These are phyloP conservation scores for Fraxinus cuspidata DNA, from an alignment of 257 asterid species.

Conservation along the genomic window DNA sequence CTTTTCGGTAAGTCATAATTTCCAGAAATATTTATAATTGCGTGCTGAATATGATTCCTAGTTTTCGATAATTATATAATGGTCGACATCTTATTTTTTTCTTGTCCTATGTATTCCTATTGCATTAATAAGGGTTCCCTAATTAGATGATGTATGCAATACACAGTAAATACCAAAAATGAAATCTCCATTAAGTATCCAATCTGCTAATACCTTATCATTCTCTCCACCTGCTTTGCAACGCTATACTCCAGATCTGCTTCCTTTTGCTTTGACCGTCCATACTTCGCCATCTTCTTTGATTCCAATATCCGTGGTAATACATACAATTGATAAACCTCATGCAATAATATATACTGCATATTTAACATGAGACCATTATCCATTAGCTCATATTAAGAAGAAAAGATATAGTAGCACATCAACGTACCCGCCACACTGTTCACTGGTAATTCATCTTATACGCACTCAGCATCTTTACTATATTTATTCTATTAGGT, in stretches of 20 bases:
- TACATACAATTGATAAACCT: slow-evolving; percentile 73
- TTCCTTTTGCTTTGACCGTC: slow-evolving; percentile 91
- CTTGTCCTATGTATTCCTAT: neutral
- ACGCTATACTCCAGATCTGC: slow-evolving; percentile 96
- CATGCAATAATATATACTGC: slow-evolving; percentile 88
- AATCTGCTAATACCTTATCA: slow-evolving; percentile 75
- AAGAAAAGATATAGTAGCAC: neutral
- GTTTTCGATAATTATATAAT: neutral
- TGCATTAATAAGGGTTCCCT: slow-evolving; percentile 14
- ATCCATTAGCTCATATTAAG: slow-evolving; percentile 4
- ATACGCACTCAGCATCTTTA: neutral
- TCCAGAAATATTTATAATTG: slow-evolving; percentile 11
- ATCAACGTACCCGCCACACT: neutral
- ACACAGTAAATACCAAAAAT: slow-evolving; percentile 17
- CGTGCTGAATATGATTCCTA: slow-evolving; percentile 7
- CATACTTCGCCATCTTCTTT: slow-evolving; percentile 95
- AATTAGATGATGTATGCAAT: neutral
- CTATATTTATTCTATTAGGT: neutral
- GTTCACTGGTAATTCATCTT: neutral
- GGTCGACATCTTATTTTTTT: slow-evolving; percentile 2
- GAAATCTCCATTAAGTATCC: slow-evolving; percentile 13
- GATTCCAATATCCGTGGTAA: slow-evolving; percentile 89
- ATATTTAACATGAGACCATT: slow-evolving; percentile 22
- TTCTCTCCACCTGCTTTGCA: slow-evolving; percentile 99
- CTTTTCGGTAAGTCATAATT: slow-evolving; percentile 16